phyloP scores from a whole-genome alignment of 164 flowering plant species.

The Vitis vinifera region ASM3070453v1 NC_081812.1:14067501-14068000 shows the following conservation, averaged over 20 bases:
- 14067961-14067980: conserved; percentile 5
- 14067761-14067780: conserved; percentile 11
- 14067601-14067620: conserved; percentile 25
- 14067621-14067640: conserved; percentile 18
- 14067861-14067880: conserved; percentile 27
- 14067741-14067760: conserved; percentile 24
- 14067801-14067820: conserved; percentile 16
- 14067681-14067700: conserved; percentile 29
- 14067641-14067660: conserved; percentile 29
- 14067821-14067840: conserved; percentile 15
- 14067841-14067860: conserved; percentile 5
- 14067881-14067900: conserved; percentile 37
- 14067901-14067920: conserved; percentile 25
- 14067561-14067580: conserved; percentile 5
- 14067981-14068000: conserved; percentile 22
- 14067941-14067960: conserved; percentile 2
- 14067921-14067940: conserved; percentile 12
- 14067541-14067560: conserved; percentile 3
- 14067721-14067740: conserved; percentile 60
- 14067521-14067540: not conserved
- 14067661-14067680: conserved; percentile 47
- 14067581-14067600: conserved; percentile 22
- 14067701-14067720: conserved; percentile 62
- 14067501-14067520: not conserved
- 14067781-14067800: conserved; percentile 14